Evolutionary conservation across 257 asterid genomes (phyloP), one percentile per base, ranked within the genome.

Genomic region (Thymus mandschuricus): DNA sequence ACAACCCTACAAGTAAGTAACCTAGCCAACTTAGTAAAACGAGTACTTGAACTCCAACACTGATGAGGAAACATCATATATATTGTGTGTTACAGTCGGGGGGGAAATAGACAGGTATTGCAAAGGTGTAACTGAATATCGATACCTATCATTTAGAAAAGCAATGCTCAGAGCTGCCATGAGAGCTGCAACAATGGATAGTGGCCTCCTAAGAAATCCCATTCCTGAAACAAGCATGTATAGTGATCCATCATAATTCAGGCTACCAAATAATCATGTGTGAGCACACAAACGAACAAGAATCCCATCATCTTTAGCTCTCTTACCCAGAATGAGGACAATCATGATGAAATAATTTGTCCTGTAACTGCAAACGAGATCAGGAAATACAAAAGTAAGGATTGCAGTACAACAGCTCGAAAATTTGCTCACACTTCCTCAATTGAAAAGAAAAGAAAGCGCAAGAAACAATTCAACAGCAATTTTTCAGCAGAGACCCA

Each of bases 311-410:
- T 69, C 60, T 48, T 54, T 28, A 38, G 61, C 67, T 61, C 55
- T 60, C 88, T 81, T 86, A 92, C 98, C 98, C 44, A 92, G 93
- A 86, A 88, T 87, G 80, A 86, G 50, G 71, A 81, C 81, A 81
- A 88, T 81, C 97, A 86, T 78, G 52, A 92, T 81, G 92, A 92
- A 92, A 73, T 92, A 92, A 86, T 92, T 92, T 43, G 98, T 90
- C 86, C 98, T 81, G 60, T 92, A 92, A 87, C 98, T 92, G 95
- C 89, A 82, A 74, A 45, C 5, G 31, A 79, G 48, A 65, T 4
- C 28, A 54, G 10, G 40, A 57, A 21, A 38, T 11, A 57, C 69
- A 71, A 64, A 56, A 70, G 69, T 38, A 45, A 58, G 33, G 66
- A 48, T 64, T 29, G 45, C 40, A 31, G 43, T 11, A n/a, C 12